phyloP scores from a whole-genome alignment of 257 asterid species.

The Avicennia marina region DNA sequence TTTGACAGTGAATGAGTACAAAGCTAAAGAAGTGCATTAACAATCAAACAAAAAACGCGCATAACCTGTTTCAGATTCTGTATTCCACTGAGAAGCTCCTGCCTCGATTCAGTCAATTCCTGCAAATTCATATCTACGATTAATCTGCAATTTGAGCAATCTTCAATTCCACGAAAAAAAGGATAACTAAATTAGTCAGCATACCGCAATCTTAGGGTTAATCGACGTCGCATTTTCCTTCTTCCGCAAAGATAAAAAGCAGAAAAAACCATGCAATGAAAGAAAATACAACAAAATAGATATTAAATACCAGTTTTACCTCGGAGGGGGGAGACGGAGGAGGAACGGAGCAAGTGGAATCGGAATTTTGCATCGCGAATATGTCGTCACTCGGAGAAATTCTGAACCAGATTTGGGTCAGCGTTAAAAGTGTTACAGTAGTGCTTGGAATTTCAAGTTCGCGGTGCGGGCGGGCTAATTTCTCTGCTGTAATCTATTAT shows the following conservation, averaged over 20 bases:
- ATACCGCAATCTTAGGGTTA: conserved; percentile 70
- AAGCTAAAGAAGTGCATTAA: not conserved
- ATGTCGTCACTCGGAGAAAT: not conserved
- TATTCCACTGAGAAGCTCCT: conserved; percentile 67
- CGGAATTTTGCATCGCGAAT: conserved; percentile 46
- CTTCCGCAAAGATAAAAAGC: conserved; percentile 31
- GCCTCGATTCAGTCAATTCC: conserved; percentile 82
- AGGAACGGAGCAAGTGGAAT: conserved; percentile 31
- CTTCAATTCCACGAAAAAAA: not conserved
- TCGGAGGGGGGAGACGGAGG: conserved; percentile 34
- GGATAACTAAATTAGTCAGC: conserved; percentile 9
- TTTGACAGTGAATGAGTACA: not conserved
- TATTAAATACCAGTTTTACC: conserved; percentile 20
- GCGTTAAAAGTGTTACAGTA: too few relatives aligned
- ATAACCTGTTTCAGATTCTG: conserved; percentile 83
- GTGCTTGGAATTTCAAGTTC: too few relatives aligned
- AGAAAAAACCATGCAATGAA: not conserved
- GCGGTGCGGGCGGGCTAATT: too few relatives aligned
- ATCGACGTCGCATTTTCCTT: conserved; percentile 54
- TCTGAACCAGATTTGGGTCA: too few relatives aligned
- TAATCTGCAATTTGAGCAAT: not conserved
- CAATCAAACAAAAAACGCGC: not conserved
- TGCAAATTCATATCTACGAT: conserved; percentile 26
- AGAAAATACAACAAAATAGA: not conserved
- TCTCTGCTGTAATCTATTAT: too few relatives aligned